Base-by-base conservation (phyloP, 768 basidiomycete species). In the Phallus indusiatus region DNA sequence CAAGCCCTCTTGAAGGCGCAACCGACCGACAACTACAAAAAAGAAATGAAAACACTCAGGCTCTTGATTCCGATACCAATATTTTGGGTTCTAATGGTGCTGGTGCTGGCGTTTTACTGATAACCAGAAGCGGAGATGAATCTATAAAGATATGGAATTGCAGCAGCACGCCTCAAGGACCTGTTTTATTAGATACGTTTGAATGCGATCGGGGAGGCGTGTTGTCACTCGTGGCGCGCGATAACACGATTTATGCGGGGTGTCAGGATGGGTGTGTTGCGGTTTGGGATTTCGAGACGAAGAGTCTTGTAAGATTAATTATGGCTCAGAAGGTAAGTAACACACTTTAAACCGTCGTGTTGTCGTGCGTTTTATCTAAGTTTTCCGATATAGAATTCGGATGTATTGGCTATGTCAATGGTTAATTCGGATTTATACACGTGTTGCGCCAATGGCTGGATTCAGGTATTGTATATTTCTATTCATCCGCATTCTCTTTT, bases 261-360 rank as follows among this genome's bases (percentile, higher is more conserved):
- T 89, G 94, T 65, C 95, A 98, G 71, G 93, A 92, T 62, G 95
- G 95, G 2, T 85, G 88, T 64, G 90, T 97, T 65, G 87, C 88
- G 63, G 85, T 97, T 5, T 82, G 90, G 72, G 94, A 97, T 69
- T 72, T 96, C 8, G 93, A 94, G 68, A 95, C 94, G 0, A 85
- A 83, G 63, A 91, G 92, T 0, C 75, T 90, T 37, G 84, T 98
- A 22, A 76, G 95, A 53, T 91, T 85, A 0, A 86, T 98, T 58
- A 86, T 94, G 17, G 86, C 90, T 1, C 85, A 90, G 63, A 88
- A 93, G 75, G 88, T 88, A 51, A 16, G 56, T 11, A 10, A 7
- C 16, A 18, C 35, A 22, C 28, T 58, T 48, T 2, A 0, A 47
- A 0, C 50, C 54, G 14, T 51, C 16, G 11, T 21, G 33, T 5